These are phyloP conservation scores for Colletotrichum costaricense DNA, from an alignment of 2,329 filamentous ascomycete genomes.

Conservation along the genomic window DNA sequence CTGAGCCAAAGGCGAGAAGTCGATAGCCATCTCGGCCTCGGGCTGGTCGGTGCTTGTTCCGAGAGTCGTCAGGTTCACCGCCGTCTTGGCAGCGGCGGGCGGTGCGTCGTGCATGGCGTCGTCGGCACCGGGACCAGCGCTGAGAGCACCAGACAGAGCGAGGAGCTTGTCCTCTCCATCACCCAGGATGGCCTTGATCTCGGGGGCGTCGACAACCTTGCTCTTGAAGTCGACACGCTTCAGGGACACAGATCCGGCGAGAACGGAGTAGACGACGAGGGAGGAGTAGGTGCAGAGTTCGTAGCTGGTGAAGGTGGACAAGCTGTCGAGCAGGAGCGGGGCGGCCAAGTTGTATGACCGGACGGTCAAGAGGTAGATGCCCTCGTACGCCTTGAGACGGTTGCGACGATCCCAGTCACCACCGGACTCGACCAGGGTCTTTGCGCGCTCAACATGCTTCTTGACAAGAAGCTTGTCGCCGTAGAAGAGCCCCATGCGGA, in stretches of 20 bases:
- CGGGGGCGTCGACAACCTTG: slow-evolving; percentile 97
- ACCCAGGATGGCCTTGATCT: slow-evolving; percentile 97
- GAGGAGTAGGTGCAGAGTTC: slow-evolving; percentile 97
- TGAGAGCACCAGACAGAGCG: slow-evolving; percentile 82
- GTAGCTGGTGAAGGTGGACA: slow-evolving; percentile 98
- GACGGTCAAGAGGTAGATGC: slow-evolving; percentile 90
- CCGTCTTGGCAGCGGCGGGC: slow-evolving; percentile 64
- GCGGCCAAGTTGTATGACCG: slow-evolving; percentile 91
- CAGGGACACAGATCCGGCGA: slow-evolving; percentile 92
- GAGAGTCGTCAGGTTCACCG: slow-evolving; percentile 89
- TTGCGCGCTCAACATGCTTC: slow-evolving; percentile 92
- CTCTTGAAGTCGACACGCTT: slow-evolving; percentile 99
- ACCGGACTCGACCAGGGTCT: slow-evolving; percentile 89
- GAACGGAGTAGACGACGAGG: slow-evolving; percentile 93
- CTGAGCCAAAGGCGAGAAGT: slow-evolving; percentile 89
- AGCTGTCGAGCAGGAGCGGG: slow-evolving; percentile 92
- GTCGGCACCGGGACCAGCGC: slow-evolving; percentile 84
- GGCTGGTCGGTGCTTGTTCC: slow-evolving; percentile 76
- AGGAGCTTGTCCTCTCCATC: slow-evolving; percentile 89
- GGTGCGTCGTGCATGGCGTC: slow-evolving; percentile 75
- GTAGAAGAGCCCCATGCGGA: slow-evolving; percentile 95
- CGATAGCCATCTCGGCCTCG: slow-evolving; percentile 83
- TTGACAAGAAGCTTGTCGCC: slow-evolving; percentile 92
- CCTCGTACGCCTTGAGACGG: slow-evolving; percentile 98
- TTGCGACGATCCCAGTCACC: slow-evolving; percentile 99